Evolutionary conservation across 192 early-diverging fungal species (phyloP), one percentile per base, ranked within the genome.

Genomic region (Podila epicladia): DNA sequence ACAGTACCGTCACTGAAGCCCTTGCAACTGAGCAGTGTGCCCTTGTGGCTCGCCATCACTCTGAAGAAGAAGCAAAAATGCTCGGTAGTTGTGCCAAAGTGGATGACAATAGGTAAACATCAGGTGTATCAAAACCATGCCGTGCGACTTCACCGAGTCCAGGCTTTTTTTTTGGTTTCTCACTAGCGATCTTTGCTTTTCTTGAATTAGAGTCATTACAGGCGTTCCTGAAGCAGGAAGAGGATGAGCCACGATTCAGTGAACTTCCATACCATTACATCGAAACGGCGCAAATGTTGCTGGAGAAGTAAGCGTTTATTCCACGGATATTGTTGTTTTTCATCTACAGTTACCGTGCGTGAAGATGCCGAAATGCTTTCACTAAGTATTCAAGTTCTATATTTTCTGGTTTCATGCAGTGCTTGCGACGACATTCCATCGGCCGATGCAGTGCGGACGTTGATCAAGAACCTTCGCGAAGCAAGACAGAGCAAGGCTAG

Each of bases 381-480:
- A 45, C 41, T 17, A 45, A 45, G 41, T 8, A 45, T 1, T 45
- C 41, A 15, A 17, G 2, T 17, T 17, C 13, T 45, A 33, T 50
- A 31, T 51, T 15, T 29, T 4, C 48, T 61, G 35, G 22, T 71
- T 22, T 6, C 22, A 24, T 22, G 29, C 72, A 94, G 92, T 64
- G 95, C 94, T 20, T 85, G 86, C 51, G 96, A 97, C 59, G 96
- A 97, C 76, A 90, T 97, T 28, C 90, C 90, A 0, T 86, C 94
- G 35, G 82, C 91, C 50, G 93, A 95, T 58, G 70, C 82, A 9
- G 86, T 97, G 15, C 87, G 92, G 24, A 92, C 86, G 33, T 79
- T 96, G 67, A 74, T 98, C 17, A 95, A 95, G 74, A 93, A 97
- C 75, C 79, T 98, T 61, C 88, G 95, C 33, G 96, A 97, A 82